These are phyloP conservation scores for Aspergillus neotritici DNA, from an alignment of 2,329 filamentous ascomycete genomes.

Conservation along the genomic window DNA sequence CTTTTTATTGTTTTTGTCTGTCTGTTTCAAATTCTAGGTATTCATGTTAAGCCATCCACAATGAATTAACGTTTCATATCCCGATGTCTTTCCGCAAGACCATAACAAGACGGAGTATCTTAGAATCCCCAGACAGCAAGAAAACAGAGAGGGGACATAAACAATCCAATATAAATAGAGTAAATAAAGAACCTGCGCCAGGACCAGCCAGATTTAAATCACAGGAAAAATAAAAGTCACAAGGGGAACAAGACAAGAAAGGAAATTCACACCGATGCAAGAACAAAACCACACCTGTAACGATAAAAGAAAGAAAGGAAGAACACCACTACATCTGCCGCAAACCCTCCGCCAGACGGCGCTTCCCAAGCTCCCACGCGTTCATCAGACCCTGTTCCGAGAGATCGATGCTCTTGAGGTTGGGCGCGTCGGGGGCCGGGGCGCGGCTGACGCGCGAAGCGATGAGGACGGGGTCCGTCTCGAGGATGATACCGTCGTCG, in stretches of 20 bases:
- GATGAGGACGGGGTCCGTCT: constrained; percentile 93
- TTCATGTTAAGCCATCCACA: constrained; percentile 22
- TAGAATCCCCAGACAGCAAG: constrained; percentile 14
- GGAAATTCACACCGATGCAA: constrained; percentile 16
- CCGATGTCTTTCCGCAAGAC: constrained; percentile 21
- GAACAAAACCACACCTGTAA: constrained; percentile 14
- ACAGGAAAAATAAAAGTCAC: constrained; percentile 17
- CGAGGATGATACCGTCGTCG: constrained; percentile 92
- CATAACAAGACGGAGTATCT: constrained; percentile 13
- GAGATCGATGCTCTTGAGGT: constrained; percentile 88
- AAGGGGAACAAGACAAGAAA: constrained; percentile 14
- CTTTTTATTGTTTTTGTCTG: constrained; percentile 35
- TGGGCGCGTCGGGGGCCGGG: constrained; percentile 78
- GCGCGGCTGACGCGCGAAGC: constrained; percentile 88
- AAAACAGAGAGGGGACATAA: constrained; percentile 10
- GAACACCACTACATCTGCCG: constrained; percentile 47
- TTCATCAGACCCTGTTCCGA: constrained; percentile 95
- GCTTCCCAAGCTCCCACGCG: constrained; percentile 87
- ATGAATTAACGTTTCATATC: constrained; percentile 38
- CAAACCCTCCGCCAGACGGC: constrained; percentile 83
- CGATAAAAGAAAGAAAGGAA: constrained; percentile 6
- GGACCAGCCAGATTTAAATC: constrained; percentile 31
- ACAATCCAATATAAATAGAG: constrained; percentile 14
- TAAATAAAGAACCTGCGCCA: constrained; percentile 26
- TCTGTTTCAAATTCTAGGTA: constrained; percentile 28